A percentile compares a stretch with the other conserved stretches of the same genome.
Evolutionary conservation across 2,329 filamentous ascomycete species (phyloP).

Genomic region (Neonectria coccinea): DNA sequence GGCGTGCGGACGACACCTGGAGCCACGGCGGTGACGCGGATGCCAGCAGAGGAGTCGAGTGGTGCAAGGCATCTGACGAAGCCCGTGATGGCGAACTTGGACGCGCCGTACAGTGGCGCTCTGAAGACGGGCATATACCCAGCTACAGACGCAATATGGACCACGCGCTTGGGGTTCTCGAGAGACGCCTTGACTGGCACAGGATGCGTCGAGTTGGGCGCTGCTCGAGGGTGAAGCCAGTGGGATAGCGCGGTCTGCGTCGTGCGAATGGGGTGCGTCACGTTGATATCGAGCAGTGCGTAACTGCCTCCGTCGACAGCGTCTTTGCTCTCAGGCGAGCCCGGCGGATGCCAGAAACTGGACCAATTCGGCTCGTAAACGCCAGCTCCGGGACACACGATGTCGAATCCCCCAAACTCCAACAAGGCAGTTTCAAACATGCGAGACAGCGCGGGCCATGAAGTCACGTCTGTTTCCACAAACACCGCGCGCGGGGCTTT

Average conservation of each 20-base stretch:
- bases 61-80: slow-evolving; percentile 56
- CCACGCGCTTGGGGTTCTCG: slow-evolving; percentile 50
- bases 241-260: slow-evolving; percentile 56
- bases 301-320: slow-evolving; percentile 47
- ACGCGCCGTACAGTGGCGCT: slow-evolving; percentile 54
- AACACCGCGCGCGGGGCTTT: slow-evolving; percentile 53
- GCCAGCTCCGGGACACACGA: slow-evolving; percentile 60
- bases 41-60: slow-evolving; percentile 49
- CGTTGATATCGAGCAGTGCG: slow-evolving; percentile 54
- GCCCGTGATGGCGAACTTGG: slow-evolving; percentile 54
- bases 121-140: slow-evolving; percentile 50
- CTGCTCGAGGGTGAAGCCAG: slow-evolving; percentile 49
- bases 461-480: slow-evolving; percentile 58
- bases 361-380: slow-evolving; percentile 60
- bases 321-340: slow-evolving; percentile 50
- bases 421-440: slow-evolving; percentile 51
- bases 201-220: slow-evolving; percentile 6
- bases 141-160: slow-evolving; percentile 55
- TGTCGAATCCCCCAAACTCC: slow-evolving; percentile 55
- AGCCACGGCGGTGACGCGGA: slow-evolving; percentile 58
- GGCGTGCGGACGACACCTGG: slow-evolving; percentile 60
- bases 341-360: slow-evolving; percentile 57
- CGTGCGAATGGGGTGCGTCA: slow-evolving; percentile 55
- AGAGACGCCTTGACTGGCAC: slow-evolving; percentile 32
- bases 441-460: slow-evolving; percentile 52